Evolutionary conservation across 2,329 filamentous ascomycete species (phyloP), one percentile per base, ranked within the genome.

Genomic region (Fusarium mundagurra): DNA sequence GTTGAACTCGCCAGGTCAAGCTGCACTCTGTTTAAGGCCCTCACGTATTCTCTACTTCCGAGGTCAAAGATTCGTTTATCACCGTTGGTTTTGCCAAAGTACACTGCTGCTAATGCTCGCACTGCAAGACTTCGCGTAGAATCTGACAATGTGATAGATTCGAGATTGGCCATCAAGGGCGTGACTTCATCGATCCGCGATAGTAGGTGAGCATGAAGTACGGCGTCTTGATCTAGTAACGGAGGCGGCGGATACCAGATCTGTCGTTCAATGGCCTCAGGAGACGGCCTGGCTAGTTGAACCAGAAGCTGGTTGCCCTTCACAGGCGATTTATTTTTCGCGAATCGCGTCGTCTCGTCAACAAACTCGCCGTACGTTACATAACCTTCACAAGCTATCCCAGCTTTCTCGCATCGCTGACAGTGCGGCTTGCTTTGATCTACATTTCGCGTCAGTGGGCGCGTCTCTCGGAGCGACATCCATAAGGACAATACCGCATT

Each of bases 381-480:
- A 38, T 71, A 71, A 7, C 61, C 61, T 18, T 67, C 68, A 24
- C 68, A 71, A 3, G 8, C 36, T 6, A 71, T 16, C 1, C 48
- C 38, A 11, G 61, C 67, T 31, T 53, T 71, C 38, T 57, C 43
- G 3, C 68, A 71, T n/a, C 68, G n/a, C n/a, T 53, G 27, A 18
- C 68, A 71, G 8, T 27, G 34, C 33, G 67, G 68, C 24, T 71
- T 71, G n/a, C 61, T 16, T 10, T 67, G 50, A 51, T 71, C 68
- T 71, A 22, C 16, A 29, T 10, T 20, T 6, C 8, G 29, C 1
- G 29, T 71, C 31, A 71, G 61, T 24, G 16, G n/a, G 24, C 34
- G 8, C 5, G n/a, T 13, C 7, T 13, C 34, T 22, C 3, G 3
- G 22, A 12, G 34, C 14, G 12, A n/a, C 31, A 31, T 14, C 6